Evolutionary conservation across 2,329 filamentous ascomycete genomes (phyloP).

Genomic region (Didymosphaeria variabile): DNA sequence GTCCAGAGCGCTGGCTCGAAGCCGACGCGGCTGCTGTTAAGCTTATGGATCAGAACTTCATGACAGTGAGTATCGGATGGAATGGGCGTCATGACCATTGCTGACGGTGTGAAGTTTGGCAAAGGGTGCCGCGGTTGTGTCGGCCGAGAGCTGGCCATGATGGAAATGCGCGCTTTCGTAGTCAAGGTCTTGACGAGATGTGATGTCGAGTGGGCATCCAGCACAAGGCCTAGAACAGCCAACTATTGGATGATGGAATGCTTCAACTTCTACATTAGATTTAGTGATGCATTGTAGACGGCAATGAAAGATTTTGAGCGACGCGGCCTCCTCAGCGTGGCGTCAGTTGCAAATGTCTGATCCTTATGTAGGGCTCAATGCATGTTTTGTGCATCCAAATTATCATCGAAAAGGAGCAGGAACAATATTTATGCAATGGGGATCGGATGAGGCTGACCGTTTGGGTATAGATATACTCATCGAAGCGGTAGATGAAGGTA

Average conservation of each 20-base stretch:
- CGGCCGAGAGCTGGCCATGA: neutral
- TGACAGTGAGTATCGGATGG: neutral
- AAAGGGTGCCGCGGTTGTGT: neutral
- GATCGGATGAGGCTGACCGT: too few species aligned
- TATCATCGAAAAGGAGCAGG: too few species aligned
- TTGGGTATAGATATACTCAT: too few species aligned
- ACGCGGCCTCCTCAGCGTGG: too few species aligned
- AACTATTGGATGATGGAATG: slow-evolving; percentile 1
- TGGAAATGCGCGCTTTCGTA: slow-evolving; percentile 1
- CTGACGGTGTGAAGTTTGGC: neutral
- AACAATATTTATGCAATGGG: too few species aligned
- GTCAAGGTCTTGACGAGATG: neutral
- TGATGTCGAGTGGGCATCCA: neutral
- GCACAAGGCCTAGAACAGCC: neutral
- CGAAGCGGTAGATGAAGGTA: too few species aligned
- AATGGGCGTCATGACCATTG: neutral
- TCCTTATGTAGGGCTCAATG: too few species aligned
- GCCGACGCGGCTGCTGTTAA: neutral
- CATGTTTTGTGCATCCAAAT: too few species aligned
- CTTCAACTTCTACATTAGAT: neutral
- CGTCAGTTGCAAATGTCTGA: too few species aligned
- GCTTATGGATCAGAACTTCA: neutral
- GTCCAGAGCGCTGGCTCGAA: slow-evolving; percentile 4
- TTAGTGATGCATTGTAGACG: neutral
- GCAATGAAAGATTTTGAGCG: too few species aligned